phyloP scores from a whole-genome alignment of 1,139 yeast species.

The Kodamaea suecica region DNA sequence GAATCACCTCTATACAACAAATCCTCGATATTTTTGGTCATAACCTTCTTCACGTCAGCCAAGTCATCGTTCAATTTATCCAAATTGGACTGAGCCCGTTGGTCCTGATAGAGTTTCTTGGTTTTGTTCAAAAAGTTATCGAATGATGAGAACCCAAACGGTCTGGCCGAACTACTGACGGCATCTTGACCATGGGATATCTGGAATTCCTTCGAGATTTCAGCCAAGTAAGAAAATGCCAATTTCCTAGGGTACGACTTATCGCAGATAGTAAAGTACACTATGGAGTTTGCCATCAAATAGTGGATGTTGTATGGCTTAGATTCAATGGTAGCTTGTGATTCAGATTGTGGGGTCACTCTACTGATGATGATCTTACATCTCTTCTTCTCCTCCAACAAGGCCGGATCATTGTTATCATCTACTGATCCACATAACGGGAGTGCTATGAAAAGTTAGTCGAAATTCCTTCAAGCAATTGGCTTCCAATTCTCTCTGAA shows the following conservation, averaged over 20 bases:
- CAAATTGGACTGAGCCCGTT: constrained; percentile 83
- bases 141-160: constrained; percentile 86
- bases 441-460: no score
- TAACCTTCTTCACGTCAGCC: constrained; percentile 89
- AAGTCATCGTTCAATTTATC: constrained; percentile 84
- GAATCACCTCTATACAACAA: constrained; percentile 92
- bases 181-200: constrained; percentile 79
- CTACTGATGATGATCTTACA: constrained; percentile 74
- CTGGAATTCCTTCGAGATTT: constrained; percentile 76
- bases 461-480: not conserved
- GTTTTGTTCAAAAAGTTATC: constrained; percentile 83
- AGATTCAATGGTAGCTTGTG: constrained; percentile 81
- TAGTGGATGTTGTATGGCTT: constrained; percentile 78
- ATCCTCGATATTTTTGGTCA: constrained; percentile 96
- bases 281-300: constrained; percentile 57
- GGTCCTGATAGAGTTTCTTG: constrained; percentile 83
- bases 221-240: constrained; percentile 83
- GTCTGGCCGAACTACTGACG: constrained; percentile 60
- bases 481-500: not conserved
- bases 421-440: constrained; percentile 94
- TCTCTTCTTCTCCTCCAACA: constrained; percentile 79
- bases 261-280: constrained; percentile 76
- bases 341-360: constrained; percentile 76
- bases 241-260: constrained; percentile 80
- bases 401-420: constrained; percentile 56